phyloP scores from a whole-genome alignment of 768 basidiomycete genomes.

The Phaeotremella skinneri region DNA sequence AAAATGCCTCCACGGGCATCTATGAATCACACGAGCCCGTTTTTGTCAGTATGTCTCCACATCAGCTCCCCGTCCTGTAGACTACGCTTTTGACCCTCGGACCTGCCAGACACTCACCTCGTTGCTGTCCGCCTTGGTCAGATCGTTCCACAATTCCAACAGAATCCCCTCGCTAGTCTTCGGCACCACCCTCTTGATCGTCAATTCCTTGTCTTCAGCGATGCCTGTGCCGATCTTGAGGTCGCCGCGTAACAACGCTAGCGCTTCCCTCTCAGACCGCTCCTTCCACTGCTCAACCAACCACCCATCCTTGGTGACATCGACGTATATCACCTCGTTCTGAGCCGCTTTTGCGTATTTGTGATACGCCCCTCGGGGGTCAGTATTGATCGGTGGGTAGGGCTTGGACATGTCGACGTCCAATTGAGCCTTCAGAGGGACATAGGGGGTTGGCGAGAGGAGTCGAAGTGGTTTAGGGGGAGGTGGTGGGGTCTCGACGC shows the following conservation, averaged over 20 bases:
- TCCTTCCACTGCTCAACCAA: constrained; percentile 41
- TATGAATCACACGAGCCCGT: constrained; percentile 8
- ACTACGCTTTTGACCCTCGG: neutral
- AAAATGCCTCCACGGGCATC: constrained; percentile 34
- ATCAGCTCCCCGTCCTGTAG: too few relatives aligned
- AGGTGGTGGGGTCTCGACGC: neutral
- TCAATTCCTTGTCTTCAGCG: constrained; percentile 4
- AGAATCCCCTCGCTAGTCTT: constrained; percentile 27
- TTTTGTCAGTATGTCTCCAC: too few relatives aligned
- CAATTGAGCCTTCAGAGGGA: constrained; percentile 27
- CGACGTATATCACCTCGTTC: constrained; percentile 32
- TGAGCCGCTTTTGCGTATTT: constrained; percentile 35
- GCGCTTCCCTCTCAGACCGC: constrained; percentile 34
- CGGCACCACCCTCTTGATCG: constrained; percentile 26
- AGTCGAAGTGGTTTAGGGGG: constrained; percentile 27
- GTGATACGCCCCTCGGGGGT: constrained; percentile 43
- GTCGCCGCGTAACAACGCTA: constrained; percentile 35
- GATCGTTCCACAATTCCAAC: constrained; percentile 41
- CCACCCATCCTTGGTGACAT: constrained; percentile 47
- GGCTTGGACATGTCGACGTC: constrained; percentile 28
- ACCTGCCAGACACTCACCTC: constrained; percentile 30
- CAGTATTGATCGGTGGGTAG: constrained; percentile 38
- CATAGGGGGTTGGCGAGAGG: constrained; percentile 26
- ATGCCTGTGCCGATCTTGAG: constrained; percentile 22
- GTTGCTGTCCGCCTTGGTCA: constrained; percentile 25